Evolutionary conservation across 306 rosid species (phyloP), one percentile per base, ranked within the genome.

Genomic region (Rubus idaeus): DNA sequence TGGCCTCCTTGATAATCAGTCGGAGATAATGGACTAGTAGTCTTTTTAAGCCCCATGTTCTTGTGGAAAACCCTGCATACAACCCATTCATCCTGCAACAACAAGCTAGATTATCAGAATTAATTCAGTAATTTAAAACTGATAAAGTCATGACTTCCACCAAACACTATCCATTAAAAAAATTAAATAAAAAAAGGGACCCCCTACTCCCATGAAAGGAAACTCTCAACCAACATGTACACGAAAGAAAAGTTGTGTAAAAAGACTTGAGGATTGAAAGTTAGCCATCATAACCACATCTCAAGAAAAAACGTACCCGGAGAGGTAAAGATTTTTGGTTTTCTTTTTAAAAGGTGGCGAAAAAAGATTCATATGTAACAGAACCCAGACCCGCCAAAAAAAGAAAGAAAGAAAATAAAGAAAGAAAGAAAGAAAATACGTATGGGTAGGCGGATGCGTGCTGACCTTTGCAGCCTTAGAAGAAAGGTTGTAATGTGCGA

Each of bases 61-160:
- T 95, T 95, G 92, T 95, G 96, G 79, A 90, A 84, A 64, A 95
- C 88, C 69, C 89, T 89, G 84, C 83, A 77, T 8, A 95, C 99
- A 30, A 89, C 99, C 99, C 99, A 95, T 85, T 92, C 99, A 68
- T 89, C 92, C 99, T 95, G 84, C 4, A 81, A 20, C 21, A 10
- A 17, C 21, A 18, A 16, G n/a, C n/a, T n/a, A n/a, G 8, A 53
- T 8, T 44, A 8, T 23, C 26, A 23, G 26, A 23, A 23, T 23
- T 23, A 23, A 23, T 23, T 23, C 26, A 23, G 26, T 23, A 23
- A 23, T 23, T 23, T 23, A 23, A 23, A 23, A 0, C 26, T 23
- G 6, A 44, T 52, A 23, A 13, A 16, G 13, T 14, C 39, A 16
- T 14, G 57, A 56, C 30, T n/a, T 8, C 12, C 12, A n/a, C 11